These are phyloP conservation scores for Erigeron canadensis DNA, from an alignment of 129 eudicot species.

Conservation along the genomic window DNA sequence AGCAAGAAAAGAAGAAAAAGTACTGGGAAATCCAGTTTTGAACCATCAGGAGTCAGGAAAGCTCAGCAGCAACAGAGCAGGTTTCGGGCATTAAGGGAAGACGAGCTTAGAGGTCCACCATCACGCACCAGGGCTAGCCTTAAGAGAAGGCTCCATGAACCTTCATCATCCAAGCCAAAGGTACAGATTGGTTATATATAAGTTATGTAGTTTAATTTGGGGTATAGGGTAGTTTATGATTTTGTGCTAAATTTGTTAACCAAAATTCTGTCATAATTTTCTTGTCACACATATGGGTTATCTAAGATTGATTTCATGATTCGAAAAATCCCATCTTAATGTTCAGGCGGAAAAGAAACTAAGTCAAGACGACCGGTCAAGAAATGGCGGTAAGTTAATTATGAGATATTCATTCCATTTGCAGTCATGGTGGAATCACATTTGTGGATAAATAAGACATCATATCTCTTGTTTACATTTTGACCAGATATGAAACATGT, in stretches of 20 bases:
- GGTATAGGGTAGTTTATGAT: neutral
- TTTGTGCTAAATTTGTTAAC: neutral
- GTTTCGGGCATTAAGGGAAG: constrained; percentile 31
- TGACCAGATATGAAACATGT: constrained; percentile 14
- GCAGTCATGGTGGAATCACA: neutral
- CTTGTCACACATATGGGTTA: neutral
- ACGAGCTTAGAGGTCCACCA: constrained; percentile 40
- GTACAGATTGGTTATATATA: neutral
- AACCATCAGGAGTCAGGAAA: constrained; percentile 25
- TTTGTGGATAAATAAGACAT: neutral
- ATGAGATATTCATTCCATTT: constrained; percentile 2
- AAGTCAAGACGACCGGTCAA: constrained; percentile 33
- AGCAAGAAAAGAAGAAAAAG: constrained; percentile 21
- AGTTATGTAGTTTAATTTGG: neutral
- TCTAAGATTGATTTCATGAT: neutral
- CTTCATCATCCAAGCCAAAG: constrained; percentile 28
- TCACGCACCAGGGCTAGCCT: constrained; percentile 49
- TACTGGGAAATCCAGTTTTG: constrained; percentile 1
- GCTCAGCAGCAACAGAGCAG: constrained; percentile 41
- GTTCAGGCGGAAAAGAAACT: constrained; percentile 48
- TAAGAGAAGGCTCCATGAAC: constrained; percentile 43
- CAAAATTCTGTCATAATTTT: neutral
- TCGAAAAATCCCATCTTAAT: neutral
- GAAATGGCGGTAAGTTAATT: constrained; percentile 33
- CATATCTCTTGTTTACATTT: neutral